Conservation (phyloP, 495 filamentous ascomycete genomes). For the Entonaema liquescens region DNA sequence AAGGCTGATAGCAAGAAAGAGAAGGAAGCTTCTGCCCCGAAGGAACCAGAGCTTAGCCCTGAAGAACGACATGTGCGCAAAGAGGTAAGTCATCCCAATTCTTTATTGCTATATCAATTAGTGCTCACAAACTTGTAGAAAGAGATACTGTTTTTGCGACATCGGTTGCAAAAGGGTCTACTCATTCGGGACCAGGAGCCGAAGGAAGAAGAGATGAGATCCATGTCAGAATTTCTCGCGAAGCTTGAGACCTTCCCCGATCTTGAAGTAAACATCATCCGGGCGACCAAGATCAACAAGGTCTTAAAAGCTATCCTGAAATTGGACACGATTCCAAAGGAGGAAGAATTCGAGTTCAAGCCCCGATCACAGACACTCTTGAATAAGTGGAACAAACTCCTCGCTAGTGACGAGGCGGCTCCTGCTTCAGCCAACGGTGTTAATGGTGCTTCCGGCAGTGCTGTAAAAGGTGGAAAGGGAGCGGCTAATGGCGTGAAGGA, state of each 20-base stretch:
- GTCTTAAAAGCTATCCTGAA: conserved; percentile 91
- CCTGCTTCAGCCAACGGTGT: conserved; percentile 58
- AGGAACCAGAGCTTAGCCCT: conserved; percentile 60
- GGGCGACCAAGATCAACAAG: conserved; percentile 90
- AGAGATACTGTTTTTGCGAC: conserved; percentile 82
- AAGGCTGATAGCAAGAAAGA: conserved; percentile 70
- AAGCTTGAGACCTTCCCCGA: conserved; percentile 82
- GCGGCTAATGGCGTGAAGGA: conserved; percentile 61
- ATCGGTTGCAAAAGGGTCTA: conserved; percentile 91
- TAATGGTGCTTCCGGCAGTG: conserved; percentile 43
- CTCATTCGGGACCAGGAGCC: conserved; percentile 81
- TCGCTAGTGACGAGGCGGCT: conserved; percentile 62
- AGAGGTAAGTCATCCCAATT: conserved; percentile 60
- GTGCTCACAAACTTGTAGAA: conserved; percentile 53
- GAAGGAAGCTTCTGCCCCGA: conserved; percentile 58
- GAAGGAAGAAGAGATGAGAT: conserved; percentile 86
- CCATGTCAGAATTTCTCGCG: conserved; percentile 79
- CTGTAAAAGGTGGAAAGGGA: conserved; percentile 62
- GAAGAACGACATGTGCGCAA: conserved; percentile 61
- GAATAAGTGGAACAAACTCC: conserved; percentile 81
- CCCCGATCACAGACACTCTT: conserved; percentile 75
- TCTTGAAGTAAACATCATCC: conserved; percentile 85
- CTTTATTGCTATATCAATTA: conserved; percentile 1
- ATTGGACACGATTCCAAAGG: conserved; percentile 78
- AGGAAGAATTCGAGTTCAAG: conserved; percentile 87